Conservation (phyloP, 2,329 filamentous ascomycete species). For the Colletotrichum incanum region DNA sequence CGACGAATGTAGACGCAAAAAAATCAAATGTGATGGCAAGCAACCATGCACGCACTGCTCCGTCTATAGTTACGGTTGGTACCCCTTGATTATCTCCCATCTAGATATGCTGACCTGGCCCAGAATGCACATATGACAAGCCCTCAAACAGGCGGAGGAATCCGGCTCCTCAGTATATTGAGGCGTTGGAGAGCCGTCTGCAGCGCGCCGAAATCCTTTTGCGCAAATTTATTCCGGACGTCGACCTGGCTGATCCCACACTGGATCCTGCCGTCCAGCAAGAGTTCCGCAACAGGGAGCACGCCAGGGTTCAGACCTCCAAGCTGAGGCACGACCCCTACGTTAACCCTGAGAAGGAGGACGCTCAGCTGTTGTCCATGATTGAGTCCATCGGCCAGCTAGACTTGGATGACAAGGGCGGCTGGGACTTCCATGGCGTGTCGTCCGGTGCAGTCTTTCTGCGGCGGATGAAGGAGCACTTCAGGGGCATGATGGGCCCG, state of each 20-base stretch:
- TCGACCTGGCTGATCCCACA: conserved; percentile 87
- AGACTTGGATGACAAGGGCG: conserved; percentile 90
- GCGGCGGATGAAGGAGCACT: conserved; percentile 87
- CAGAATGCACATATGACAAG: conserved; percentile 96
- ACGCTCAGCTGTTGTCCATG: conserved; percentile 91
- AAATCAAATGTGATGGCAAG: conserved; percentile 90
- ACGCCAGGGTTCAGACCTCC: conserved; percentile 62
- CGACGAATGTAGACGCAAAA: conserved; percentile 87
- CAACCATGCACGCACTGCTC: conserved; percentile 96
- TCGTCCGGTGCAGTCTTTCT: conserved; percentile 94
- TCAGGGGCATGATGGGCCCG: conserved; percentile 81
- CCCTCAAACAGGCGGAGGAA: conserved; percentile 93
- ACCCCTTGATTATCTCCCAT: neutral
- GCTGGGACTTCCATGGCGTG: conserved; percentile 95
- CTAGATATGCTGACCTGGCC: conserved; percentile 45
- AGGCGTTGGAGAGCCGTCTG: conserved; percentile 86
- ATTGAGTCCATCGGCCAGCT: conserved; percentile 92
- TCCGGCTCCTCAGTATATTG: conserved; percentile 92
- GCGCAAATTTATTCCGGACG: conserved; percentile 84
- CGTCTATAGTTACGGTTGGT: conserved; percentile 95
- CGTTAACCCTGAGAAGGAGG: conserved; percentile 64
- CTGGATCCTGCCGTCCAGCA: conserved; percentile 85
- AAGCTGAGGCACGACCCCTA: conserved; percentile 57
- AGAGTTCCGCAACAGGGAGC: conserved; percentile 72
- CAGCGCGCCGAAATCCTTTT: conserved; percentile 87